These are phyloP conservation scores for Pseudotsuga menziesii DNA, from an alignment of 75 land plant genomes.

Conservation along the genomic window DNA sequence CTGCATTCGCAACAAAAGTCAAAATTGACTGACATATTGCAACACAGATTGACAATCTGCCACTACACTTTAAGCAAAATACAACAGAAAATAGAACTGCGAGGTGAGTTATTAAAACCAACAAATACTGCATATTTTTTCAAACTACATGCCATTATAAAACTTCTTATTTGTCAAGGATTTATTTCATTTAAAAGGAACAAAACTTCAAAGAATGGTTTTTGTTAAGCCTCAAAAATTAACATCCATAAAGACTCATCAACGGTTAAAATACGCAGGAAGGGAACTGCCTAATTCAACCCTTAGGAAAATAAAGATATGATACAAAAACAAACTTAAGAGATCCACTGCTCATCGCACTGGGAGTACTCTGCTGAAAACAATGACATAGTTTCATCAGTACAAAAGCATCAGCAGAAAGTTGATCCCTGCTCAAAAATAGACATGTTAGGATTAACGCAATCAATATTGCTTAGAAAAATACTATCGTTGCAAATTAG, in stretches of 20 bases:
- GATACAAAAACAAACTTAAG: neutral
- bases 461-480: no score
- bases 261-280: neutral
- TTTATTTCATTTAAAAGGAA: neutral
- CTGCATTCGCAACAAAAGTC: constrained; percentile 30
- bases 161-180: neutral
- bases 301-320: neutral
- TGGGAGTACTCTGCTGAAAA: neutral
- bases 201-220: neutral
- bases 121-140: neutral
- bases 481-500: no score
- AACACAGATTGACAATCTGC: neutral
- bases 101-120: neutral
- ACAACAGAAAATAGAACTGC: neutral
- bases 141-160: neutral
- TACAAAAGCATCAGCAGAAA: no score
- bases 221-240: neutral
- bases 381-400: neutral
- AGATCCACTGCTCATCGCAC: neutral
- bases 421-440: no score
- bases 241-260: neutral
- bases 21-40: neutral
- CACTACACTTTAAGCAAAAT: neutral
- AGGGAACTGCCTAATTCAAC: neutral
- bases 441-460: no score